Evolutionary conservation across 169 alveolate genomes (phyloP), one percentile per base, ranked within the genome.

Genomic region (Condylostoma magnum): DNA sequence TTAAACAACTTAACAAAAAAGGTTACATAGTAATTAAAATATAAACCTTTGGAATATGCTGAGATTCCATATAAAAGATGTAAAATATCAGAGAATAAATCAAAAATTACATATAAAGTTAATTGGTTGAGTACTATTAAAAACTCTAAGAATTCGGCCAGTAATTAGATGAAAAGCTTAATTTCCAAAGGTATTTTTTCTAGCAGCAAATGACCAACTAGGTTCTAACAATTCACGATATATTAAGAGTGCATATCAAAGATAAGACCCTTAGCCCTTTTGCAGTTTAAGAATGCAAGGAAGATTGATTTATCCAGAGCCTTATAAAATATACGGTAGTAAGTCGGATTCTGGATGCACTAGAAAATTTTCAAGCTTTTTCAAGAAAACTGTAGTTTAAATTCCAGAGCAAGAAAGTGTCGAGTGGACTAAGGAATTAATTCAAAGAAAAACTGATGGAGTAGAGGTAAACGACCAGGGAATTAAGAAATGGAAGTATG

Each of bases 371-470:
- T 74, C 85, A 5, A 71, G 83, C 3, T 51, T 78, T 15, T 78
- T 78, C 68, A 63, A 71, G n/a, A 43, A 36, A 37, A 67, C 72
- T 38, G 48, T 66, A 4, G 52, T 78, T 43, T 55, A 66, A 12
- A 51, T 78, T 20, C 80, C 85, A 20, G 68, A 56, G 18, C 57
- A 50, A 12, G 85, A 78, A 43, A 78, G 75, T 27, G 66, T 78
- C 6, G 71, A 74, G 36, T 78, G 85, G 85, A 71, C 53, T 20
- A 78, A 57, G 34, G 67, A 54, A 51, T 50, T 52, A 5, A 65
- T 78, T 28, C 85, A 82, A 43, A 44, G 77, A 10, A 83, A 78
- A 44, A 74, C 84, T 44, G 85, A 78, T 60, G 85, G 85, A 20
- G 18, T 78, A 15, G 85, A 78, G 33, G 48, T 78, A 25, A 78